Evolutionary conservation across 768 basidiomycete species (phyloP).

Genomic region (Fomitopsis serialis): DNA sequence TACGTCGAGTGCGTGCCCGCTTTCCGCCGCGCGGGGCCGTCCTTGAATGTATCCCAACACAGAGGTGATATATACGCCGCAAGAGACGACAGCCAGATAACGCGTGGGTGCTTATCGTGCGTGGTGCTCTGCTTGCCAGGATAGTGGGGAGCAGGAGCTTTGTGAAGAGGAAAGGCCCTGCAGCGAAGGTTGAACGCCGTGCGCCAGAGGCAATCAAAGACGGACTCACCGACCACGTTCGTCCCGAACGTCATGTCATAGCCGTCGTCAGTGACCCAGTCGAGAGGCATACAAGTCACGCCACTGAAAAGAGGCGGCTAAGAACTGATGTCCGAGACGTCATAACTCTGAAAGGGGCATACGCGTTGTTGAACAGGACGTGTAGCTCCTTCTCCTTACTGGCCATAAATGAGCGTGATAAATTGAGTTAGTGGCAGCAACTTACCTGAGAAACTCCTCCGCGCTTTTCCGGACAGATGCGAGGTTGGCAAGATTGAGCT

Average conservation of each 20-base stretch:
- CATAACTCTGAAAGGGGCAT: not conserved
- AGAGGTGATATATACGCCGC: constrained; percentile 29
- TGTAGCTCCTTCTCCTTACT: constrained; percentile 44
- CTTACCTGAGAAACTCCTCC: constrained; percentile 23
- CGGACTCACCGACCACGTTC: constrained; percentile 44
- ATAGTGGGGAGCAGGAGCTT: constrained; percentile 45
- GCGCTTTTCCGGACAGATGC: constrained; percentile 32
- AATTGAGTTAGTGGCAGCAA: not conserved
- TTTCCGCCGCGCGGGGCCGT: constrained; percentile 19
- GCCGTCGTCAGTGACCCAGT: constrained; percentile 39
- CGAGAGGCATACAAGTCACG: constrained; percentile 37
- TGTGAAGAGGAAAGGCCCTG: constrained; percentile 34
- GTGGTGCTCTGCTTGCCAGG: constrained; percentile 32
- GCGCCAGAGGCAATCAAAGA: constrained; percentile 20
- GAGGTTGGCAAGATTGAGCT: constrained; percentile 39
- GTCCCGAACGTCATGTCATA: constrained; percentile 53
- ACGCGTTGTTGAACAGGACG: constrained; percentile 52
- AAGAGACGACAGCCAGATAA: constrained; percentile 42
- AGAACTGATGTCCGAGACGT: too few species aligned
- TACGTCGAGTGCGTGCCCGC: constrained; percentile 15
- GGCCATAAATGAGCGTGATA: not conserved
- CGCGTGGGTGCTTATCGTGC: constrained; percentile 37
- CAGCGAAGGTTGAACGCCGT: constrained; percentile 29
- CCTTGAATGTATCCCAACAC: constrained; percentile 33
- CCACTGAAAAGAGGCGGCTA: constrained; percentile 29